Percentiles rank a stretch among this genome's conserved stretches.
These are phyloP conservation scores for Penicillium maclennaniae DNA, from an alignment of 495 filamentous ascomycete species.

Conservation along the genomic window DNA sequence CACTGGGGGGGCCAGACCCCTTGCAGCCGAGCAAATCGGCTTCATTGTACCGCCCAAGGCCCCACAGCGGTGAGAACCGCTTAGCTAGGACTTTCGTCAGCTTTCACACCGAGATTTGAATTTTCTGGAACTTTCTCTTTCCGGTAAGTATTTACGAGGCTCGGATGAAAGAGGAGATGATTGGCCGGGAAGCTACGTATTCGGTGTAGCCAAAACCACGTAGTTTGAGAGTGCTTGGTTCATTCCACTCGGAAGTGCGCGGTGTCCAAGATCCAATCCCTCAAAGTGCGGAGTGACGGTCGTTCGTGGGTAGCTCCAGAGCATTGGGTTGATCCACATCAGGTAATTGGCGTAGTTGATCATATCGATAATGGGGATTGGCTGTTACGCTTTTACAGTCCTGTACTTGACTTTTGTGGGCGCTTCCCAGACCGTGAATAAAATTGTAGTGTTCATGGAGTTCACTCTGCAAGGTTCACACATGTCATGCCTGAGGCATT, in stretches of 20 bases:
- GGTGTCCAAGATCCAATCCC: slow-evolving; percentile 1
- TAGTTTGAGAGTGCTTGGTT: neutral
- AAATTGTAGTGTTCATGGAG: neutral
- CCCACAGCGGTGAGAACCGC: slow-evolving; percentile 10
- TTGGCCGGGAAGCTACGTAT: no score
- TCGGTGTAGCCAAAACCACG: no score
- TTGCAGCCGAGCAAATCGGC: slow-evolving; percentile 16
- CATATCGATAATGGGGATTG: neutral
- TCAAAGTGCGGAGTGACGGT: slow-evolving; percentile 12
- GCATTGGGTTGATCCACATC: slow-evolving; percentile 1
- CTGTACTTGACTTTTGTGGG: neutral
- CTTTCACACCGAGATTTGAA: slow-evolving; percentile 5
- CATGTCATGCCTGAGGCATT: slow-evolving; percentile 10
- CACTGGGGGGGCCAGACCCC: slow-evolving; percentile 3
- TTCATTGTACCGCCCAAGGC: slow-evolving; percentile 7
- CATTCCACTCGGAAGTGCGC: neutral
- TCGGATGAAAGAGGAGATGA: neutral
- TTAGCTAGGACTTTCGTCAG: slow-evolving; percentile 8
- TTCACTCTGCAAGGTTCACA: neutral
- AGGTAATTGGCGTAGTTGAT: neutral
- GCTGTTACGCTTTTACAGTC: neutral
- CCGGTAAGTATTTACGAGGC: neutral
- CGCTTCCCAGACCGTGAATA: neutral
- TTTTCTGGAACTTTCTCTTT: neutral
- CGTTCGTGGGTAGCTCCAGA: slow-evolving; percentile 6